phyloP scores from a whole-genome alignment of 768 basidiomycete genomes.

The Boletellus emodensis region DNA sequence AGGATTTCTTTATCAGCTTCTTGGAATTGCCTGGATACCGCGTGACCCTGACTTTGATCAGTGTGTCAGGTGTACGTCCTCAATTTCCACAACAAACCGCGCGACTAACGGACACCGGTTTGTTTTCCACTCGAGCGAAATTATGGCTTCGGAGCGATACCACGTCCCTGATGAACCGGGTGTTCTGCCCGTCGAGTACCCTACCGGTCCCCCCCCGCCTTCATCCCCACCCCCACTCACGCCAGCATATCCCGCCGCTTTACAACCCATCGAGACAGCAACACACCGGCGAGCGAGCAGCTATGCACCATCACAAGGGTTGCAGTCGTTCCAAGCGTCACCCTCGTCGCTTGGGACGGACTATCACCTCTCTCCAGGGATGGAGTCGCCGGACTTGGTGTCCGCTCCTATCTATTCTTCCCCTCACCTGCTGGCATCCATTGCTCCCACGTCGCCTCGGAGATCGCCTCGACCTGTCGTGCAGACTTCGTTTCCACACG shows the following conservation, averaged over 20 bases:
- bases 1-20: slow-evolving; percentile 11
- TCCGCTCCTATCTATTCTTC: slow-evolving; percentile 24
- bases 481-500: slow-evolving; percentile 10
- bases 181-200: slow-evolving; percentile 45
- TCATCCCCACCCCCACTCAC: slow-evolving; percentile 31
- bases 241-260: slow-evolving; percentile 27
- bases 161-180: slow-evolving; percentile 64
- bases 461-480: slow-evolving; percentile 21
- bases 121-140: slow-evolving; percentile 77
- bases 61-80: slow-evolving; percentile 72
- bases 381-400: slow-evolving; percentile 21
- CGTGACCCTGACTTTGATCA: slow-evolving; percentile 22
- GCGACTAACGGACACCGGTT: slow-evolving; percentile 83
- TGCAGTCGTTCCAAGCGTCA: slow-evolving; percentile 20
- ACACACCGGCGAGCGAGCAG: slow-evolving; percentile 15
- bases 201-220: slow-evolving; percentile 29
- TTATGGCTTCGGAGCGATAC: slow-evolving; percentile 57
- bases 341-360: slow-evolving; percentile 13
- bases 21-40: slow-evolving; percentile 5
- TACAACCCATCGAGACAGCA: slow-evolving; percentile 25
- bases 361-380: slow-evolving; percentile 22
- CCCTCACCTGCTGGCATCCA: slow-evolving; percentile 18
- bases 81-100: slow-evolving; percentile 61
- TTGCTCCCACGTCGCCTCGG: slow-evolving; percentile 19
- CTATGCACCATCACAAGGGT: slow-evolving; percentile 16